Evolutionary conservation across 805 yeast genomes (phyloP).

Genomic region (Saccharomycopsis babjevae): DNA sequence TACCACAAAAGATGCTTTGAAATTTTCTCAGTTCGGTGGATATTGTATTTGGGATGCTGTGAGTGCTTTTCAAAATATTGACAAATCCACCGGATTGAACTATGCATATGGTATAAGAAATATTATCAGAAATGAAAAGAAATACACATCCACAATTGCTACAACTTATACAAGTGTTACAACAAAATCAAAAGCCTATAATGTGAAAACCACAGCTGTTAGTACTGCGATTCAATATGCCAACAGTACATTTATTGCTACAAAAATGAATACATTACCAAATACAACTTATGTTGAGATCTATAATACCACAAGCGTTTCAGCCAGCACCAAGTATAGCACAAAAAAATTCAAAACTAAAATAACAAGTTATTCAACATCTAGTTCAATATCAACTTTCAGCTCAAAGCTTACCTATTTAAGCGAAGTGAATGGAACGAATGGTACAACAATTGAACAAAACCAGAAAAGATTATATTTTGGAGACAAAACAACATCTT

Average conservation of each 20-base stretch:
- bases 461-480: neutral
- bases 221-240: neutral
- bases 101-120: conserved; percentile 14
- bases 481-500: neutral
- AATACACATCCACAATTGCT: conserved; percentile 2
- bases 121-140: conserved; percentile 10
- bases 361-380: neutral
- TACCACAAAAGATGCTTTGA: conserved; percentile 8
- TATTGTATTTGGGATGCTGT: conserved; percentile 17
- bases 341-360: neutral
- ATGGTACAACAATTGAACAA: neutral
- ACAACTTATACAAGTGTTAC: neutral
- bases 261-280: neutral
- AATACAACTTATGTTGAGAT: neutral
- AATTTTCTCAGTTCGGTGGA: conserved; percentile 11
- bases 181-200: neutral
- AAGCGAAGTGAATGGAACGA: neutral
- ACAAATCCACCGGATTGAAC: conserved; percentile 12
- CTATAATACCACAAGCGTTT: neutral
- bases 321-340: neutral
- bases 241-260: neutral
- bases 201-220: neutral
- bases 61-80: conserved; percentile 9
- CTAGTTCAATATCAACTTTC: neutral
- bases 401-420: neutral